phyloP scores from a whole-genome alignment of 257 asterid genomes.

The Orobanche coerulescens region DNA sequence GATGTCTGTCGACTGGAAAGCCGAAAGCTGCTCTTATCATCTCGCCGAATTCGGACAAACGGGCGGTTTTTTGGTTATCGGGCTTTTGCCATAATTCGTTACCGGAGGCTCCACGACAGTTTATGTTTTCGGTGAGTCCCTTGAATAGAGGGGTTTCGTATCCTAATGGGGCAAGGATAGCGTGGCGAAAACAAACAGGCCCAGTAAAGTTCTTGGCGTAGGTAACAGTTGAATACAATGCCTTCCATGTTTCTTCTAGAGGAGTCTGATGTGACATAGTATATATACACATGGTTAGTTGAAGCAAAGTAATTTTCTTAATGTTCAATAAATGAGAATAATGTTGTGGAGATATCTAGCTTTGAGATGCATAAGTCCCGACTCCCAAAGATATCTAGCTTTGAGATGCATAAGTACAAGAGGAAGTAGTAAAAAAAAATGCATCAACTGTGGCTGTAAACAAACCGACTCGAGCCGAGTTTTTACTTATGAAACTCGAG shows the following conservation, averaged over 20 bases:
- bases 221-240: constrained; percentile 69
- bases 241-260: constrained; percentile 90
- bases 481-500: too few relatives aligned
- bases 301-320: neutral
- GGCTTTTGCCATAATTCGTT: constrained; percentile 65
- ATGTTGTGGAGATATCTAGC: neutral
- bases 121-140: constrained; percentile 59
- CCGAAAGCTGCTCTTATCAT: constrained; percentile 88
- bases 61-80: constrained; percentile 55
- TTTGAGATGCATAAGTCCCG: neutral
- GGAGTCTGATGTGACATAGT: constrained; percentile 43
- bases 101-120: constrained; percentile 69
- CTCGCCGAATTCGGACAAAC: constrained; percentile 90
- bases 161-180: constrained; percentile 78
- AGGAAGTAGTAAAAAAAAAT: neutral
- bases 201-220: constrained; percentile 71
- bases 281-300: constrained; percentile 3
- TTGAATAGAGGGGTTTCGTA: constrained; percentile 83
- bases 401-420: neutral
- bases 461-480: too few relatives aligned
- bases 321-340: neutral
- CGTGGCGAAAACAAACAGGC: constrained; percentile 84
- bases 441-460: too few relatives aligned
- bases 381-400: too few relatives aligned
- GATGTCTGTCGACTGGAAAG: constrained; percentile 50